Evolutionary conservation across 345 rosid species (phyloP).

Genomic region (Salix dunnii): DNA sequence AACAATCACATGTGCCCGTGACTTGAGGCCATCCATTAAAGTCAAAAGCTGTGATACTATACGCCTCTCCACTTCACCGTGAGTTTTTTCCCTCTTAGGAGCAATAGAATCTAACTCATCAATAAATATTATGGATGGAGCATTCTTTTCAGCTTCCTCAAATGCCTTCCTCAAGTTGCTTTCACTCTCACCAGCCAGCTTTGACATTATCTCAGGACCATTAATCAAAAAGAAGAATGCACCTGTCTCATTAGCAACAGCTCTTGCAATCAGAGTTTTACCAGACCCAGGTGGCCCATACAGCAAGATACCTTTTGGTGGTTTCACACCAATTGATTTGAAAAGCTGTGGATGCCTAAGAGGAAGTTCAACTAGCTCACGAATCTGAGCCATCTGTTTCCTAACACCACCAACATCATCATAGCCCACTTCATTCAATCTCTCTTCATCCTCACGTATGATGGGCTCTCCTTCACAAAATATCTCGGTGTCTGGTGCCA

Average conservation of each 20-base stretch:
- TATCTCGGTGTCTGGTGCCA: constrained; percentile 10
- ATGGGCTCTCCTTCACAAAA: constrained; percentile 15
- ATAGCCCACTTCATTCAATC: constrained; percentile 9
- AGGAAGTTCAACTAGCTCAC: constrained; percentile 12
- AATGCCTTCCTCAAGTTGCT: constrained; percentile 14
- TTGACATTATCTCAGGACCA: constrained; percentile 12
- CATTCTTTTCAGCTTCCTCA: constrained; percentile 16
- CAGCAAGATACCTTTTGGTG: constrained; percentile 12
- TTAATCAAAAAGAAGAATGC: constrained; percentile 15
- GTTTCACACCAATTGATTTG: constrained; percentile 13
- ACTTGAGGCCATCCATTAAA: constrained; percentile 12
- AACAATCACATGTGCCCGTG: constrained; percentile 14
- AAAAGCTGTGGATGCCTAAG: constrained; percentile 15
- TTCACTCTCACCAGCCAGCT: constrained; percentile 16
- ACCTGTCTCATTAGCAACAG: constrained; percentile 10
- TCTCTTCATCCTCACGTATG: constrained; percentile 12
- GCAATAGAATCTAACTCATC: constrained; percentile 15
- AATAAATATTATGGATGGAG: constrained; percentile 13
- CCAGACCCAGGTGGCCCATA: constrained; percentile 11
- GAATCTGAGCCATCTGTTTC: constrained; percentile 15
- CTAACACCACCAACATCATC: constrained; percentile 16
- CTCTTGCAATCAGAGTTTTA: constrained; percentile 14
- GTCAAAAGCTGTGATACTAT: constrained; percentile 10
- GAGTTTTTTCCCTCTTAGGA: constrained; percentile 13
- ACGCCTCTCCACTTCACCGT: constrained; percentile 14